phyloP scores from a whole-genome alignment of 139 green algal species.

The Dunaliella primolecta region DNA sequence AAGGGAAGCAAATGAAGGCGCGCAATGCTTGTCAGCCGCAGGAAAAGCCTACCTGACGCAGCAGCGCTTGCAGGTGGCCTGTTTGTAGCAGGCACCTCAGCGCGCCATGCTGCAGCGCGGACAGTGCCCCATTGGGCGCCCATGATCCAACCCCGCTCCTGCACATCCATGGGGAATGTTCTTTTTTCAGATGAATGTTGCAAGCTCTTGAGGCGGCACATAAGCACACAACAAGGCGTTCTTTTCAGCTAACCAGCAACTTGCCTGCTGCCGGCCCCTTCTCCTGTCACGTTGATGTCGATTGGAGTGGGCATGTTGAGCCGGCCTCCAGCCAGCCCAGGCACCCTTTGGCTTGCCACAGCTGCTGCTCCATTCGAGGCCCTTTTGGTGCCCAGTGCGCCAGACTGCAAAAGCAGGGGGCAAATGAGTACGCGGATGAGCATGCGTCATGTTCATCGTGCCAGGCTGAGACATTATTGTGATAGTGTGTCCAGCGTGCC shows the following conservation, averaged over 20 bases:
- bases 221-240: no score
- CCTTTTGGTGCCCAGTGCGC: background rate
- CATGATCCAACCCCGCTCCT: background rate
- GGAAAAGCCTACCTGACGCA: constrained; percentile 57
- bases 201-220: no score
- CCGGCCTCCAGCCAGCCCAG: no score
- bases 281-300: background rate
- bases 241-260: no score
- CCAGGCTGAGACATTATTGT: no score
- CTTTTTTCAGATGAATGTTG: no score
- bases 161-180: background rate
- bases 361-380: background rate
- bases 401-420: no score
- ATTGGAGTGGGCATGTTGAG: background rate
- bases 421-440: no score
- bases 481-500: no score
- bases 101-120: constrained; percentile 46
- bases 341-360: background rate
- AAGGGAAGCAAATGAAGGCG: no score
- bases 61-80: constrained; percentile 76
- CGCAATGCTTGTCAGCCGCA: no score
- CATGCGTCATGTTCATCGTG: no score
- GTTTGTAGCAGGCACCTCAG: constrained; percentile 69
- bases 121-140: constrained; percentile 17
- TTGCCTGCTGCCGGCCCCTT: background rate